Evolutionary conservation across 2,329 filamentous ascomycete species (phyloP).

Genomic region (Fusarium sp.): DNA sequence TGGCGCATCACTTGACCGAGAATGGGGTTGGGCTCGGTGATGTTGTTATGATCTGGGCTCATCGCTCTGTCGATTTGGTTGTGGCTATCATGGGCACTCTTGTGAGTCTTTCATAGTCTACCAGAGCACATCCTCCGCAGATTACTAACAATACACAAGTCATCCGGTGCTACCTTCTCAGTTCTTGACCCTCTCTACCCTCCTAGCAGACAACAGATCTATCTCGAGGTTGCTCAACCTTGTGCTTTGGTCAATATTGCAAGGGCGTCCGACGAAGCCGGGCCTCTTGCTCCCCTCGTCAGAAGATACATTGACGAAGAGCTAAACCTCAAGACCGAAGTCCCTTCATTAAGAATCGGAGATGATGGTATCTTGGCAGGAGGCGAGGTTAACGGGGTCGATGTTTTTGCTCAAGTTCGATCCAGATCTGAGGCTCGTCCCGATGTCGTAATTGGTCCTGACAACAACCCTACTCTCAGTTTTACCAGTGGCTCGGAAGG

Average conservation of each 20-base stretch:
- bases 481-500: constrained; percentile 84
- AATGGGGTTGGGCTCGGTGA: constrained; percentile 82
- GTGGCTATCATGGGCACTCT: constrained; percentile 80
- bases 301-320: constrained; percentile 12
- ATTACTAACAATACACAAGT: constrained; percentile 40
- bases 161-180: constrained; percentile 50
- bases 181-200: constrained; percentile 46
- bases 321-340: constrained; percentile 24
- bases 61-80: constrained; percentile 75
- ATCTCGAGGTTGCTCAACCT: constrained; percentile 81
- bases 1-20: constrained; percentile 77
- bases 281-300: constrained; percentile 24
- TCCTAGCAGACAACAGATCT: constrained; percentile 58
- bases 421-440: constrained; percentile 68
- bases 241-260: constrained; percentile 77
- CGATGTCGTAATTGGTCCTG: constrained; percentile 84
- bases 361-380: constrained; percentile 18
- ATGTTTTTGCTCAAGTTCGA: constrained; percentile 48
- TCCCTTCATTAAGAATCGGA: constrained; percentile 13
- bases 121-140: not conserved
- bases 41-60: constrained; percentile 92
- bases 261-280: constrained; percentile 74
- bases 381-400: constrained; percentile 15
- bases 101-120: constrained; percentile 1
- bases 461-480: constrained; percentile 58